Conservation (phyloP, 2,329 filamentous ascomycete genomes). For the Westerdykella sp. region DNA sequence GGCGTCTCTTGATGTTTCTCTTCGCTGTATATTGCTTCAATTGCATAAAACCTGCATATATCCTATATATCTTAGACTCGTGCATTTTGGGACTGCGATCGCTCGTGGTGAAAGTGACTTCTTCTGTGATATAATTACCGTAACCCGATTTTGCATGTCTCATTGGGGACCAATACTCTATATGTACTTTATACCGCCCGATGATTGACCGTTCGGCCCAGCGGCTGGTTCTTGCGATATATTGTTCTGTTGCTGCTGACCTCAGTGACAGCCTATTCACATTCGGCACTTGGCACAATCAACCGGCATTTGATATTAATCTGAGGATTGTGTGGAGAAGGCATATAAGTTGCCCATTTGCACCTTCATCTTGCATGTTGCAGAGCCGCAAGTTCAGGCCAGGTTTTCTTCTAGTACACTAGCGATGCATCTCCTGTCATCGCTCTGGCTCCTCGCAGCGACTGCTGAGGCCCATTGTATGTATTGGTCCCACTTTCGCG, state of each 20-base stretch:
- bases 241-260: neutral
- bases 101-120: no score
- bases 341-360: neutral
- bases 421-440: slow-evolving; percentile 5
- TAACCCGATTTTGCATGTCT: no score
- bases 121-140: no score
- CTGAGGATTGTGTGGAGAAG: neutral
- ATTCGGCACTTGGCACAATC: neutral
- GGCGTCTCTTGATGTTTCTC: no score
- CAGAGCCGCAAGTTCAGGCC: neutral
- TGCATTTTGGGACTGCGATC: no score
- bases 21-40: no score
- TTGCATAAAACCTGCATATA: no score
- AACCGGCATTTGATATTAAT: neutral
- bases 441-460: slow-evolving; percentile 10
- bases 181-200: no score
- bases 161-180: no score
- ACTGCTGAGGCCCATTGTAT: slow-evolving; percentile 20
- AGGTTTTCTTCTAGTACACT: neutral
- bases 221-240: no score
- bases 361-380: neutral
- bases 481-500: neutral
- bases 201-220: no score
- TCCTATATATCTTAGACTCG: no score
- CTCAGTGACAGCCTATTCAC: neutral